These are phyloP conservation scores for Teunomyces lycoperdinae DNA, from an alignment of 805 yeast genomes.

Conservation along the genomic window DNA sequence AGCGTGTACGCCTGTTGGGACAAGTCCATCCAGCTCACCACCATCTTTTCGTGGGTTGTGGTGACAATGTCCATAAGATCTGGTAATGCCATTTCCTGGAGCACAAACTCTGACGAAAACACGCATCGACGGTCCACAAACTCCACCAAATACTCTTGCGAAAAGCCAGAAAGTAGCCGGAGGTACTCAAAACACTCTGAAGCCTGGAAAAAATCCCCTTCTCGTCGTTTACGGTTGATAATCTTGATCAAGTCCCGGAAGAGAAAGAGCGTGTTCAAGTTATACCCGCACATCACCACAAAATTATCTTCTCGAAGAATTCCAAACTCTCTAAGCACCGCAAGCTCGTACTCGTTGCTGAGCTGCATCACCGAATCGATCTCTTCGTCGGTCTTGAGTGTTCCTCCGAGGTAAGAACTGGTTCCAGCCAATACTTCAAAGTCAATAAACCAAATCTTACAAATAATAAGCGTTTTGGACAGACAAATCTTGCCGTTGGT, in stretches of 20 bases:
- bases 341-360: constrained; percentile 28
- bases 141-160: constrained; percentile 25
- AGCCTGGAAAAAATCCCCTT: constrained; percentile 11
- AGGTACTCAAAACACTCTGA: constrained; percentile 21
- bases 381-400: constrained; percentile 47
- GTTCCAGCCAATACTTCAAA: constrained; percentile 58
- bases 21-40: constrained; percentile 54
- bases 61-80: constrained; percentile 16
- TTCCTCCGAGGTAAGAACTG: constrained; percentile 55
- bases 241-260: constrained; percentile 43
- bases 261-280: constrained; percentile 32
- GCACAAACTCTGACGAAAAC: constrained; percentile 18
- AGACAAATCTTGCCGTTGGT: constrained; percentile 27
- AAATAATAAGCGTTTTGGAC: constrained; percentile 47
- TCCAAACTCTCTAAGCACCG: constrained; percentile 38
- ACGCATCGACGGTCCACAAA: constrained; percentile 31
- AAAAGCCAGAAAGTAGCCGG: constrained; percentile 28
- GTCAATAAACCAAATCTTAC: constrained; percentile 55
- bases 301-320: constrained; percentile 45
- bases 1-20: constrained; percentile 46
- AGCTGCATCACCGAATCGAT: constrained; percentile 32
- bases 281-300: constrained; percentile 50
- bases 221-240: constrained; percentile 20
- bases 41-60: constrained; percentile 9
- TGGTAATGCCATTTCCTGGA: constrained; percentile 17